Evolutionary conservation across 495 filamentous ascomycete genomes (phyloP).

Genomic region (Patellaria atrata): DNA sequence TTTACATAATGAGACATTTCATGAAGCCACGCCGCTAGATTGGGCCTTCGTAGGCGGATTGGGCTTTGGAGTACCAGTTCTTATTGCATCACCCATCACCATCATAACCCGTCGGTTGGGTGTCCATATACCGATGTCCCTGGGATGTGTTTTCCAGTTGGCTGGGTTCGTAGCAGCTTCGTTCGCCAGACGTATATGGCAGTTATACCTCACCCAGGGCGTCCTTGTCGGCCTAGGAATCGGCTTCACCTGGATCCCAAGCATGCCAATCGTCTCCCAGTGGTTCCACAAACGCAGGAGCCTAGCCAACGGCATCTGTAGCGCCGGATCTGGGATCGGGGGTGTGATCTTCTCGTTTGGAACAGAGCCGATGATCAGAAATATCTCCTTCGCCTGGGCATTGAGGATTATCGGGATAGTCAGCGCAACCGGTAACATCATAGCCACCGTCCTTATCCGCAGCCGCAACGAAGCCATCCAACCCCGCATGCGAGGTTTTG

Average conservation of each 20-base stretch:
- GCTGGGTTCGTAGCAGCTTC: constrained; percentile 49
- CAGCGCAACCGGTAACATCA: constrained; percentile 3
- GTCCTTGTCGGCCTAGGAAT: constrained; percentile 37
- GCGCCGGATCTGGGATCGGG: constrained; percentile 41
- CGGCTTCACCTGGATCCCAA: constrained; percentile 35
- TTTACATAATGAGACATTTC: constrained; percentile 43
- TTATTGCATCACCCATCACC: constrained; percentile 52
- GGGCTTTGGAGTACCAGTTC: constrained; percentile 47
- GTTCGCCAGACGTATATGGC: constrained; percentile 56
- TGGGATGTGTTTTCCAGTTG: constrained; percentile 46
- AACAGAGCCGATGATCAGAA: constrained; percentile 27
- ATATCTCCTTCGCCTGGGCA: constrained; percentile 13
- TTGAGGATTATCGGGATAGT: constrained; percentile 15
- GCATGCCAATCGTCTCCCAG: constrained; percentile 36
- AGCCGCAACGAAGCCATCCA: constrained; percentile 10
- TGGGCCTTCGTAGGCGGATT: constrained; percentile 66
- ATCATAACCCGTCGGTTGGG: constrained; percentile 38
- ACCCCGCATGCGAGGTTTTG: constrained; percentile 10
- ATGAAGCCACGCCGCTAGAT: constrained; percentile 40
- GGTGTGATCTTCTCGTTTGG: constrained; percentile 39
- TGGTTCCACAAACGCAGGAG: constrained; percentile 38
- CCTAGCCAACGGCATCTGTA: constrained; percentile 37
- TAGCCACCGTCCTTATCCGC: constrained; percentile 11
- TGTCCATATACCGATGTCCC: constrained; percentile 40
- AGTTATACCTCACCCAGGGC: constrained; percentile 44